Percentiles rank a stretch among this genome's conserved stretches.
phyloP scores from a whole-genome alignment of 1,139 yeast species.

The Nakaseomyces sp. region DNA sequence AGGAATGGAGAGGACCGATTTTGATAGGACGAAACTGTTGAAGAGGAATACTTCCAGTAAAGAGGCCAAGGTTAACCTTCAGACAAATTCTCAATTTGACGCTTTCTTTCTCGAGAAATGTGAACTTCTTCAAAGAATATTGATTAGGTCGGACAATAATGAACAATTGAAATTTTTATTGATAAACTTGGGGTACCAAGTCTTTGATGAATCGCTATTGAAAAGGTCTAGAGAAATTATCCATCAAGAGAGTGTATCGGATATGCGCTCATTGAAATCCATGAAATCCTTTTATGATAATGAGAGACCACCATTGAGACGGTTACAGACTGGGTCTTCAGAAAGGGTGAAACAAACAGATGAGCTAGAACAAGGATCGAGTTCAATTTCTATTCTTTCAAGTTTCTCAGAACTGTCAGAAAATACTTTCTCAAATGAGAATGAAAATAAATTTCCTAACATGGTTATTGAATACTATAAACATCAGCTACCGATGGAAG shows the following conservation, averaged over 20 bases:
- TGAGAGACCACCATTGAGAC: background rate
- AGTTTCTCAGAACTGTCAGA: background rate
- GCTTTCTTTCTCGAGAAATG: conserved; percentile 34
- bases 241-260: conserved; percentile 5
- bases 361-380: conserved; percentile 1
- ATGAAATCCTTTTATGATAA: conserved; percentile 14
- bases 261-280: conserved; percentile 12
- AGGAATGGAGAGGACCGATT: background rate
- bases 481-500: conserved; percentile 10
- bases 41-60: background rate
- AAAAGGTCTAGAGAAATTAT: conserved; percentile 19
- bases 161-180: conserved; percentile 37
- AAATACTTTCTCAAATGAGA: conserved; percentile 6
- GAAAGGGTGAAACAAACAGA: background rate
- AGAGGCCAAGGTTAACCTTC: background rate
- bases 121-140: conserved; percentile 31
- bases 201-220: conserved; percentile 24
- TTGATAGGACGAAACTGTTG: background rate
- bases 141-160: conserved; percentile 39
- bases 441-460: conserved; percentile 21
- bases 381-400: background rate
- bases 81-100: conserved; percentile 14
- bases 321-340: background rate
- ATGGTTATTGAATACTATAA: conserved; percentile 13
- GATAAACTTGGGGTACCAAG: conserved; percentile 23